Evolutionary conservation across 2,329 filamentous ascomycete genomes (phyloP), one percentile per base, ranked within the genome.

Genomic region (Xylaria sp.): DNA sequence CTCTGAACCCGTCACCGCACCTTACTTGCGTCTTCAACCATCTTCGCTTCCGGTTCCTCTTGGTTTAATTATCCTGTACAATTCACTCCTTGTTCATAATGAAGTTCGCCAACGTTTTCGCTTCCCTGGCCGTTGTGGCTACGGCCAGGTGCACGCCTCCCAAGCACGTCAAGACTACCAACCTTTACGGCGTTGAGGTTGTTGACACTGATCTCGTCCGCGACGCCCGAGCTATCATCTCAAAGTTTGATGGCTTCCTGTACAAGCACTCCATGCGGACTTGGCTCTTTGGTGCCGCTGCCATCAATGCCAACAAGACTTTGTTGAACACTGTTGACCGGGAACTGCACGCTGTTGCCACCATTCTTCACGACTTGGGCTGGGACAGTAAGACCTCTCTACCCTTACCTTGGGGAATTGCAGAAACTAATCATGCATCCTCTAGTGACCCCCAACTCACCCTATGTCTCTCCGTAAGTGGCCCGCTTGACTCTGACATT

Each of bases 151-250:
- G 66, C 59, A 28, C 28, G 12, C 50, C 54, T 9, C 59, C 63
- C n/a, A 46, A 51, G 57, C 48, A 55, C n/a, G 46, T 61, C 3
- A 63, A 54, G 6, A 71, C 66, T 15, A 71, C 66, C 39, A 65
- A 10, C 8, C 25, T 71, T 6, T 63, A 59, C 34, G 69, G 69
- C 39, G 66, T 71, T 10, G 69, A 71, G 59, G 69, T 71, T 39
- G 58, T 71, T 3, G 69, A 71, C 20, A 71, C 69, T 13, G 58
- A 71, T 34, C 37, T 71, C 31, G 69, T 71, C 41, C 69, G 69
- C n/a, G 69, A 71, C 58, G 69, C 69, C 55, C 12, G 63, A 48
- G 54, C 55, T n/a, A 52, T 66, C 18, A 71, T 71, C 63, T 12
- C 52, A 20, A 55, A 71, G 41, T 71, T 71, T 58, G 56, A 44